Percentiles rank a stretch among this genome's conserved stretches.
Evolutionary conservation across 352 stramenopile genomes (phyloP).

Genomic region (Pythium phragmitis): DNA sequence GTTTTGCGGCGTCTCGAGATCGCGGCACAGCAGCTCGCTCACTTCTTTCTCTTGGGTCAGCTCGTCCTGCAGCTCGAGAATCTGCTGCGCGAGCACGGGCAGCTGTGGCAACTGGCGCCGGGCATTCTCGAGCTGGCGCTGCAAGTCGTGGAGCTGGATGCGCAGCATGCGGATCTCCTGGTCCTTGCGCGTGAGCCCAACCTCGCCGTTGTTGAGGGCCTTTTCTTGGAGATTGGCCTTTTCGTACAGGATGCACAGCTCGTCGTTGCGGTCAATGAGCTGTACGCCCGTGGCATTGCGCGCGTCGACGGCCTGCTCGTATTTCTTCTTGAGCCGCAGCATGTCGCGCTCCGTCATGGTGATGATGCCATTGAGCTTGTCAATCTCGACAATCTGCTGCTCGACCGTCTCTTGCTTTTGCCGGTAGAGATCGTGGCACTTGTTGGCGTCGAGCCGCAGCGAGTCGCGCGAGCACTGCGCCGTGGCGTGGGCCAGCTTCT

Average conservation of each 20-base stretch:
- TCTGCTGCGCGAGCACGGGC: conserved; percentile 76
- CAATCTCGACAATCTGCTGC: conserved; percentile 95
- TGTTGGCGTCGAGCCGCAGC: conserved; percentile 90
- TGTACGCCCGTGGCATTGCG: conserved; percentile 90
- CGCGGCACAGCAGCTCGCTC: conserved; percentile 86
- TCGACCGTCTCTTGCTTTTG: conserved; percentile 91
- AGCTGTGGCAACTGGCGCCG: conserved; percentile 73
- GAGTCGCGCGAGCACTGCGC: conserved; percentile 89
- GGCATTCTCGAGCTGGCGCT: conserved; percentile 73
- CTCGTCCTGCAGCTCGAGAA: conserved; percentile 80
- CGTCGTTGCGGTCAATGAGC: conserved; percentile 94
- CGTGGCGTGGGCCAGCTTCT: conserved; percentile 81
- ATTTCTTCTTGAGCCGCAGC: conserved; percentile 91
- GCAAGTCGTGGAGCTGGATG: conserved; percentile 68
- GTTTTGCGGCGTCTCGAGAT: conserved; percentile 92
- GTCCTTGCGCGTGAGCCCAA: conserved; percentile 79
- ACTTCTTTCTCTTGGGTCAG: conserved; percentile 84
- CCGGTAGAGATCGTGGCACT: conserved; percentile 87
- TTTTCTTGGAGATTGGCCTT: conserved; percentile 90
- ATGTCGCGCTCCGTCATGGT: conserved; percentile 90
- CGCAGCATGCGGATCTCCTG: conserved; percentile 79
- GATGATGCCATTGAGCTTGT: conserved; percentile 94
- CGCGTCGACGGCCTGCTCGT: conserved; percentile 86
- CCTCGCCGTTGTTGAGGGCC: conserved; percentile 76
- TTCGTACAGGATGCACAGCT: conserved; percentile 95